A percentile compares a stretch with the other conserved stretches of the same genome.
Conservation (phyloP, 2,329 filamentous ascomycete genomes). For the Xylaria hypoxylon region DNA sequence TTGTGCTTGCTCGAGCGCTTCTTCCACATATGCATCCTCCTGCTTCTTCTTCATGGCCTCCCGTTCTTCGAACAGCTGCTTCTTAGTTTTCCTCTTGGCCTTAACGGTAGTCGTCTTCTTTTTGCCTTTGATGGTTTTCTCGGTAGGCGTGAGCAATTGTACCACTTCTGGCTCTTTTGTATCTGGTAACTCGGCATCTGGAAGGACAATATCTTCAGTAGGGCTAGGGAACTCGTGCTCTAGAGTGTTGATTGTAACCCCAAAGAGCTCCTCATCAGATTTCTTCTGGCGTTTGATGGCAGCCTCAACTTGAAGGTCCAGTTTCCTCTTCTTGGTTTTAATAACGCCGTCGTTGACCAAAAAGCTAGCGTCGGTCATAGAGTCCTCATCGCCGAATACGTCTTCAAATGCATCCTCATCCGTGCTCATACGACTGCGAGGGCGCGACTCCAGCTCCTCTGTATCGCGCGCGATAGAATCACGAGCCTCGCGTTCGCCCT, state of each 20-base stretch:
- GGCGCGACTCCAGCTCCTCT: constrained; percentile 85
- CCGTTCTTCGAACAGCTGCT: constrained; percentile 55
- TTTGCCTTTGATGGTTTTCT: constrained; percentile 61
- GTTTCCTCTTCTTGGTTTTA: constrained; percentile 77
- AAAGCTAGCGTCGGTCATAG: constrained; percentile 79
- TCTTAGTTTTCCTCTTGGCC: constrained; percentile 68
- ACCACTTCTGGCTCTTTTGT: constrained; percentile 60
- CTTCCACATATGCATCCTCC: constrained; percentile 61
- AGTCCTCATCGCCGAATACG: constrained; percentile 69
- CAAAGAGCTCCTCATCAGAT: constrained; percentile 81
- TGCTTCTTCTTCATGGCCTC: constrained; percentile 75
- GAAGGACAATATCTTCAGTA: constrained; percentile 62
- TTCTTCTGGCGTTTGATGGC: constrained; percentile 85
- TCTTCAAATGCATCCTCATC: constrained; percentile 68
- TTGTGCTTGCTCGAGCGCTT: constrained; percentile 54
- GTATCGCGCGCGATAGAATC: constrained; percentile 77
- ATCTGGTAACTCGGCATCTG: constrained; percentile 60
- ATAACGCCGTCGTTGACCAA: constrained; percentile 67
- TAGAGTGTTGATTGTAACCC: constrained; percentile 67
- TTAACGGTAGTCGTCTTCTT: constrained; percentile 65
- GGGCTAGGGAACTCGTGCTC: constrained; percentile 62
- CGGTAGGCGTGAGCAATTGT: constrained; percentile 59
- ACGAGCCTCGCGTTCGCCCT: constrained; percentile 64
- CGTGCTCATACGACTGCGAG: constrained; percentile 78
- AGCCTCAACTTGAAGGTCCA: constrained; percentile 74